Evolutionary conservation across 495 filamentous ascomycete species (phyloP).

Genomic region (Hypoxylon subgilvum): DNA sequence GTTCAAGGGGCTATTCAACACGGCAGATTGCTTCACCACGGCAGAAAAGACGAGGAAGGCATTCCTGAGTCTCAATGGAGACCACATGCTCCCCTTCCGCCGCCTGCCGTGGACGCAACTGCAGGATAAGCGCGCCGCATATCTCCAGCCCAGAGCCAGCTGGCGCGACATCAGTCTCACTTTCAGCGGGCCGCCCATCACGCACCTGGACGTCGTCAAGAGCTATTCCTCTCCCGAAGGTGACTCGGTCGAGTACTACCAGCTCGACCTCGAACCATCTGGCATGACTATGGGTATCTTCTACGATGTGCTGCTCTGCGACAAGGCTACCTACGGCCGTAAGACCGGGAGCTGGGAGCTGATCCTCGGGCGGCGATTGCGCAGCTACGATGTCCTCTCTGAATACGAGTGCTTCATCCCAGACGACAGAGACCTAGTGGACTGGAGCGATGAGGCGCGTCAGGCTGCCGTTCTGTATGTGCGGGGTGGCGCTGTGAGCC

Average conservation of each 20-base stretch:
- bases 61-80: constrained; percentile 32
- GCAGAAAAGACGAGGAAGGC: constrained; percentile 13
- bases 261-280: constrained; percentile 28
- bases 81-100: constrained; percentile 32
- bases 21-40: constrained; percentile 28
- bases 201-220: constrained; percentile 35
- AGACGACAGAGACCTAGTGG: constrained; percentile 25
- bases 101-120: constrained; percentile 28
- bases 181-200: constrained; percentile 31
- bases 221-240: constrained; percentile 9
- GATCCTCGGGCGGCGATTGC: constrained; percentile 17
- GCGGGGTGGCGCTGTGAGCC: constrained; percentile 16
- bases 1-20: constrained; percentile 35
- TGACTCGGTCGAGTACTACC: constrained; percentile 29
- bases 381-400: constrained; percentile 22
- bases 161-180: constrained; percentile 37
- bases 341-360: constrained; percentile 36
- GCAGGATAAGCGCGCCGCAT: constrained; percentile 9
- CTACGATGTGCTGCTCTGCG: constrained; percentile 35
- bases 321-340: constrained; percentile 30
- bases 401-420: constrained; percentile 31
- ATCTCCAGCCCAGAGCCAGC: constrained; percentile 31
- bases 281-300: constrained; percentile 38
- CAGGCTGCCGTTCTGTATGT: constrained; percentile 32
- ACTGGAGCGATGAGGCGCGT: constrained; percentile 13